Evolutionary conservation across 1,284 basidiomycete genomes (phyloP), one percentile per base, ranked within the genome.

Genomic region (Laetiporus sulphureus): DNA sequence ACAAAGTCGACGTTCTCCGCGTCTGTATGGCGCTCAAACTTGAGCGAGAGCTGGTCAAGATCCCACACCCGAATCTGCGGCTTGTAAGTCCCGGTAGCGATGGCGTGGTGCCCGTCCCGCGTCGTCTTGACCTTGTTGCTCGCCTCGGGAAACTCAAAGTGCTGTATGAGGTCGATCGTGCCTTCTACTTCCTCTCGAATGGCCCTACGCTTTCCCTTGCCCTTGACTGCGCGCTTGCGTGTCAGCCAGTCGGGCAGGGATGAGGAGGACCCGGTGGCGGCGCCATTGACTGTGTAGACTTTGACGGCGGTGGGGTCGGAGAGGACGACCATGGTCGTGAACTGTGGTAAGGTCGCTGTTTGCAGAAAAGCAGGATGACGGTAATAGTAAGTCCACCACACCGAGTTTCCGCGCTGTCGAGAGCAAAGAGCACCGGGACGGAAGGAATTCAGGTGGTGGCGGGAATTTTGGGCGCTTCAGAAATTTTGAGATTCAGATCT

Each of bases 31-130:
- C 96, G 75, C 68, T 98, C 93, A 62, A 97, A 98, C 65, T 99
- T 99, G 49, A 92, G 72, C 4, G 91, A 83, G 24, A 99, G 74
- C 61, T 97, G 88, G 60, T 91, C 86, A 36, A 98, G 69, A 62
- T 99, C 96, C 83, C 91, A 99, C 3, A 95, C 90, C 47, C 91
- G 78, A 62, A 99, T 93, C 62, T 96, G 91, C 1, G 96, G 96
- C 66, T 99, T 99, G 68, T 99, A 99, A 2, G 90, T 92, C 16
- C 96, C 96, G 7, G 95, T 99, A 0, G 91, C 95, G 44, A 99
- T 77, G 11, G 84, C 84, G 74, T 94, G 86, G 52, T 87, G 83
- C 2, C 96, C 95, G 62, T 99, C 95, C 29, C 83, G 71, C 2
- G 94, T 98, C 5, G 88, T 88, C 63, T 83, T 90, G 56, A 99